Conservation (phyloP, 768 basidiomycete genomes). For the Auriculariales sp. region DNA sequence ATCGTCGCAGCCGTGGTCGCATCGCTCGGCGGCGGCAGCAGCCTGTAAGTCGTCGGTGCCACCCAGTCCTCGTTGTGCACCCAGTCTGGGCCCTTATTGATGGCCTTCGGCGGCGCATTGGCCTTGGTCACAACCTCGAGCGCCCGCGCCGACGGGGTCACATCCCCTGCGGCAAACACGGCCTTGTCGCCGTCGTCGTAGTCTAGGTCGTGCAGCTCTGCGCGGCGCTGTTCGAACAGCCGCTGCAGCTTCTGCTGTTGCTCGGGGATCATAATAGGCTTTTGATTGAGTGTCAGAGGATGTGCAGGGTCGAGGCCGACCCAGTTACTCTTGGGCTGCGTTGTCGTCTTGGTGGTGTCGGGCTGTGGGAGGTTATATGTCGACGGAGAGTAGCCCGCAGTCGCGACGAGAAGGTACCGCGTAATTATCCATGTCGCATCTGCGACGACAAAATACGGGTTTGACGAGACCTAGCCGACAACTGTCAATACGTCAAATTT, state of each 20-base stretch:
- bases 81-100: background rate
- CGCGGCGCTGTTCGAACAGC: conserved; percentile 26
- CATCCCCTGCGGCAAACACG: conserved; percentile 21
- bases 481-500: no score
- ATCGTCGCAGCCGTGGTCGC: conserved; percentile 38
- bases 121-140: background rate
- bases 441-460: conserved; percentile 42
- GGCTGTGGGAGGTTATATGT: background rate
- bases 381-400: conserved; percentile 7
- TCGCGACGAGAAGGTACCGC: conserved; percentile 48
- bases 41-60: conserved; percentile 22
- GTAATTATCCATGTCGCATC: conserved; percentile 59
- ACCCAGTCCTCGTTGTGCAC: conserved; percentile 38
- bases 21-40: conserved; percentile 48
- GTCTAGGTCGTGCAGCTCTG: conserved; percentile 25
- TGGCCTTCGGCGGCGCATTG: background rate
- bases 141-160: background rate
- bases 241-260: conserved; percentile 38
- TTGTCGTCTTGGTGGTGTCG: background rate
- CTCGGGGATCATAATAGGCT: conserved; percentile 36
- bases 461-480: conserved; percentile 6
- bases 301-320: conserved; percentile 36
- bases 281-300: conserved; percentile 21
- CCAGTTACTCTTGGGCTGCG: conserved; percentile 18
- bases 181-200: conserved; percentile 36